Percentiles rank a stretch among this genome's conserved stretches.
These are phyloP conservation scores for Ascomycota sp. DNA, from an alignment of 2,329 filamentous ascomycete genomes.

Conservation along the genomic window DNA sequence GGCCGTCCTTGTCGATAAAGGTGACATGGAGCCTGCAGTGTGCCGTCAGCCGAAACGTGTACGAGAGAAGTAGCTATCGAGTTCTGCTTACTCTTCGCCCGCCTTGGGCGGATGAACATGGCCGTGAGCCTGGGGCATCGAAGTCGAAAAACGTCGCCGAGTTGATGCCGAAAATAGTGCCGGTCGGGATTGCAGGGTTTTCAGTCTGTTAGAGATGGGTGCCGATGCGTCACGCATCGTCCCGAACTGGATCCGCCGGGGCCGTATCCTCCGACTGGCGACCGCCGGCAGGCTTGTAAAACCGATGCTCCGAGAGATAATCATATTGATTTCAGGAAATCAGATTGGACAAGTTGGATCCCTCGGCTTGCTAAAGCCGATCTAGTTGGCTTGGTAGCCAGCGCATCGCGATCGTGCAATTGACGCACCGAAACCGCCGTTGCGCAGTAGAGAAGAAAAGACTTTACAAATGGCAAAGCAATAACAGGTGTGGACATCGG, in stretches of 20 bases:
- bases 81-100: slow-evolving; percentile 60
- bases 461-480: slow-evolving; percentile 5
- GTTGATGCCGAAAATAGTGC: slow-evolving; percentile 4
- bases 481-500: slow-evolving; percentile 8
- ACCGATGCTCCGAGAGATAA: slow-evolving; percentile 13
- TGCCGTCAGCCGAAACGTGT: slow-evolving; percentile 1
- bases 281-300: slow-evolving; percentile 12
- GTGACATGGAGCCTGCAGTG: slow-evolving; percentile 56
- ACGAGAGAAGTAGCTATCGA: neutral
- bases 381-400: too few relatives aligned
- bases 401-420: too few relatives aligned
- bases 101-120: slow-evolving; percentile 69
- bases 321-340: slow-evolving; percentile 6
- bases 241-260: slow-evolving; percentile 5
- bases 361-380: too few relatives aligned
- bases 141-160: slow-evolving; percentile 42
- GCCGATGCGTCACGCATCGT: slow-evolving; percentile 1
- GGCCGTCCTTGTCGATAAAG: slow-evolving; percentile 80
- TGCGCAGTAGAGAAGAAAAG: slow-evolving; percentile 1
- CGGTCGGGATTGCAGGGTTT: slow-evolving; percentile 1
- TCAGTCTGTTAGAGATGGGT: slow-evolving; percentile 6
- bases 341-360: too few relatives aligned
- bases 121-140: slow-evolving; percentile 42
- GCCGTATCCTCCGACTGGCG: slow-evolving; percentile 10
- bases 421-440: neutral